These are phyloP conservation scores for Gossypium schwendimanii DNA, from an alignment of 441 rosid species.

Conservation along the genomic window DNA sequence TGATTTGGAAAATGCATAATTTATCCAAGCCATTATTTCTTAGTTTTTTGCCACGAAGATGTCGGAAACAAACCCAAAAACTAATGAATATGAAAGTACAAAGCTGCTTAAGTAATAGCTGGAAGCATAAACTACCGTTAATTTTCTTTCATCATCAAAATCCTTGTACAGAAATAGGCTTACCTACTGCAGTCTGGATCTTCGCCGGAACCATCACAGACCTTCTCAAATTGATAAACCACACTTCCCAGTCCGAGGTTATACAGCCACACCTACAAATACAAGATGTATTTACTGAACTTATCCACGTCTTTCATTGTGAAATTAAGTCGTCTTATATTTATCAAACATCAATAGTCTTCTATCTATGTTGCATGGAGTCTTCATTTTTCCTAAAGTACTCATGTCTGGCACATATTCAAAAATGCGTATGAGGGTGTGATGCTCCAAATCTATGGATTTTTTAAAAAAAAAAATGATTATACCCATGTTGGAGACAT, in stretches of 20 bases:
- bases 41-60: not conserved
- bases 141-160: not conserved
- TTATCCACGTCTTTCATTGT: not conserved
- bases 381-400: not conserved
- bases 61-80: not conserved
- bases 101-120: not conserved
- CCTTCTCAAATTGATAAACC: constrained; percentile 50
- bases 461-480: not conserved
- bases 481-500: not conserved
- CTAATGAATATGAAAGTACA: not conserved
- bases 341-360: not conserved
- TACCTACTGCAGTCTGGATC: constrained; percentile 80
- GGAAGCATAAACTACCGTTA: not conserved
- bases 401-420: not conserved
- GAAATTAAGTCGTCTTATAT: not conserved
- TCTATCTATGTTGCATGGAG: not conserved
- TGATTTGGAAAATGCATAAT: not conserved
- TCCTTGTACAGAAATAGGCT: constrained; percentile 10
- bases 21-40: not conserved
- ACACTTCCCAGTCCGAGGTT: constrained; percentile 52
- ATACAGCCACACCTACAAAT: constrained; percentile 73
- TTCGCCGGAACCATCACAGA: constrained; percentile 88
- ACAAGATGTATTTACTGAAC: not conserved
- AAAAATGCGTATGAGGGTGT: not conserved
- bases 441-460: not conserved